Base-by-base conservation (phyloP, 257 asterid species). In the Nicotiana knightiana region DNA sequence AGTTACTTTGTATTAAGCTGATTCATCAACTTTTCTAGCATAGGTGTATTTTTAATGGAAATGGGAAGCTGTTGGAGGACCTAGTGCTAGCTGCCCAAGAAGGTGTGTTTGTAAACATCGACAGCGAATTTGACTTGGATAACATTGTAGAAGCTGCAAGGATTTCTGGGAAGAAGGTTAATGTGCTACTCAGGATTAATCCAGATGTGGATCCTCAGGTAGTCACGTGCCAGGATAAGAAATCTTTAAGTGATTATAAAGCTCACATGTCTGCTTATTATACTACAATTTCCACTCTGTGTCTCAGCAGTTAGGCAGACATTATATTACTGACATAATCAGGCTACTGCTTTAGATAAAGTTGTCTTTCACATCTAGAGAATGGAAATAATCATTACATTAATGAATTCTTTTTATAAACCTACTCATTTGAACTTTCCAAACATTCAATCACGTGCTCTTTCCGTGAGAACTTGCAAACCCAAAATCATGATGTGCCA, bases 141-240 rank as follows among this genome's bases (percentile, higher is more conserved):
- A 96, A 96, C 89, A 96, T 94, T 61, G 93, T 93, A 18, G 85
- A 88, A 2, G 98, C 99, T 35, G 90, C 98, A 71, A 93, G 92
- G 86, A 84, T 96, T 84, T 87, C 97, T 18, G 97, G 97, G 83
- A 96, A 94, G 89, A 88, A 87, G 86, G 97, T 93, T 81, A 92
- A 96, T 39, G 98, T 94, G 85, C 88, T 96, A 28, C 85, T 96
- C 55, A 93, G 98, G 17, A 96, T 96, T 82, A 96, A 96, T 89
- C 99, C 99, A 1, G 97, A 96, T 70, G 99, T 94, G 84, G 99
- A 96, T 87, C 99, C 99, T 83, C 97, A 96, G 99, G 99, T 96
- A 92, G 46, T 68, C 4, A 67, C 16, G 46, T 30, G 57, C 21
- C 73, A 33, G 24, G 12, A 17, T 51, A 26, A 37, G 75, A 55